Percentiles rank a stretch among this genome's conserved stretches.
phyloP scores from a whole-genome alignment of 768 basidiomycete species.

The Russula virescens region DNA sequence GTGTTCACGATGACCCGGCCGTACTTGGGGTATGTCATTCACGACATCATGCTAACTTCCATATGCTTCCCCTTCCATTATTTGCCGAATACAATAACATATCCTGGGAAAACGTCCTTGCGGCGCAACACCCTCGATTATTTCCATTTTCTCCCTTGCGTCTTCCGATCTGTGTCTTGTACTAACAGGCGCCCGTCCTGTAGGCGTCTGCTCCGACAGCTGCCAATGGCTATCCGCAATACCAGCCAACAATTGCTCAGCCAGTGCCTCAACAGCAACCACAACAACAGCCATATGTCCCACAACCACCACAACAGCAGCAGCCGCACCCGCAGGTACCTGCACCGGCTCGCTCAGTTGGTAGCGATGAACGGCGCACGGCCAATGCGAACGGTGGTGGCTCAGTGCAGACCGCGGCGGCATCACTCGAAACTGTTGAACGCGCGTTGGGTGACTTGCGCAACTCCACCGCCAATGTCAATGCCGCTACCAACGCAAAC shows the following conservation, averaged over 20 bases:
- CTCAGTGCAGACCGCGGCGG: constrained; percentile 64
- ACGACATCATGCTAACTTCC: constrained; percentile 13
- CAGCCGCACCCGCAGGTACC: constrained; percentile 9
- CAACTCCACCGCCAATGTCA: constrained; percentile 29
- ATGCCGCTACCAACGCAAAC: constrained; percentile 25
- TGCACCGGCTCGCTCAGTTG: constrained; percentile 20
- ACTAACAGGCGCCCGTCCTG: constrained; percentile 12
- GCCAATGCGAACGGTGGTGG: constrained; percentile 34
- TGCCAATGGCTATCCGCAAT: constrained; percentile 25
- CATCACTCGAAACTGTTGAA: constrained; percentile 68
- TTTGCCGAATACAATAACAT: constrained; percentile 42
- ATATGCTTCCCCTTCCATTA: constrained; percentile 10
- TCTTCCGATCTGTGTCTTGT: constrained; percentile 10
- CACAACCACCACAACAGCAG: constrained; percentile 23
- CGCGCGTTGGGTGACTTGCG: constrained; percentile 49
- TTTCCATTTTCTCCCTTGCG: constrained; percentile 55
- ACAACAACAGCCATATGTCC: constrained; percentile 26
- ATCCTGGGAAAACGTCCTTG: constrained; percentile 42
- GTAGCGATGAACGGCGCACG: constrained; percentile 29
- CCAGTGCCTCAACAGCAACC: constrained; percentile 24
- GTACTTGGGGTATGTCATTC: constrained; percentile 61
- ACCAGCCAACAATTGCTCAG: constrained; percentile 25
- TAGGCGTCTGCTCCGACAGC: constrained; percentile 48
- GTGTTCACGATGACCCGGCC: constrained; percentile 79
- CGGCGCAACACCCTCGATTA: constrained; percentile 46